Percentiles rank a stretch among this genome's conserved stretches.
phyloP scores from a whole-genome alignment of 1,139 yeast genomes.

The Arxiozyma bovina region DNA sequence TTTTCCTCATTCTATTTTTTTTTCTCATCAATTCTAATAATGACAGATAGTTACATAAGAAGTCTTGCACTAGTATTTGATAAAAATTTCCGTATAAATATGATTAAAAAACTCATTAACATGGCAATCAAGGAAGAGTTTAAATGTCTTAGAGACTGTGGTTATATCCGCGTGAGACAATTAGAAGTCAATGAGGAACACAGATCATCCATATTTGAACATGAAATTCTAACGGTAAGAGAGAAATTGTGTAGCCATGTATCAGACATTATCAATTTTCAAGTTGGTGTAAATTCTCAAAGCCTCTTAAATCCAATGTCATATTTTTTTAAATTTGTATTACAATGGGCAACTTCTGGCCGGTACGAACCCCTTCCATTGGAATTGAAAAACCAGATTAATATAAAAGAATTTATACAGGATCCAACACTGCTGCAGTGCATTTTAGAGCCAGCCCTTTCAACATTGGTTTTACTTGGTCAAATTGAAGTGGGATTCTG shows the following conservation, averaged over 20 bases:
- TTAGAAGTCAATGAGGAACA: not conserved
- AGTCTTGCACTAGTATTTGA: conserved; percentile 23
- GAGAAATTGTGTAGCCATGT: conserved; percentile 23
- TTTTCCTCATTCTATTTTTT: conserved; percentile 74
- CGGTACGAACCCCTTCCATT: conserved; percentile 22
- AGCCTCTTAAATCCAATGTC: conserved; percentile 30
- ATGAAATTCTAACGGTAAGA: conserved; percentile 5
- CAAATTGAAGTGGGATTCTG: conserved; percentile 78
- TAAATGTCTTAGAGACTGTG: conserved; percentile 2
- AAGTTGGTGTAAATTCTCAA: conserved; percentile 28
- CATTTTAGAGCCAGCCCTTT: conserved; percentile 56
- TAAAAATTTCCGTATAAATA: conserved; percentile 11
- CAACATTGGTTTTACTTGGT: conserved; percentile 63
- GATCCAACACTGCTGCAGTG: conserved; percentile 17
- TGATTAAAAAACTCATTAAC: conserved; percentile 15
- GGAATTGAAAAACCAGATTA: conserved; percentile 11
- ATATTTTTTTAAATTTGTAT: conserved; percentile 25
- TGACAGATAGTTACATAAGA: conserved; percentile 42
- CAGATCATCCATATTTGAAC: not conserved
- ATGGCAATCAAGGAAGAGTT: conserved; percentile 19
- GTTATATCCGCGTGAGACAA: not conserved
- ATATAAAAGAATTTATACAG: conserved; percentile 12
- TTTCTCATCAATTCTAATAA: conserved; percentile 54
- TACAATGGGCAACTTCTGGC: conserved; percentile 31
- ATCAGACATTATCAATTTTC: conserved; percentile 20